Base-by-base conservation (phyloP, 768 basidiomycete species). In the Boletus vinaceobasis region DNA sequence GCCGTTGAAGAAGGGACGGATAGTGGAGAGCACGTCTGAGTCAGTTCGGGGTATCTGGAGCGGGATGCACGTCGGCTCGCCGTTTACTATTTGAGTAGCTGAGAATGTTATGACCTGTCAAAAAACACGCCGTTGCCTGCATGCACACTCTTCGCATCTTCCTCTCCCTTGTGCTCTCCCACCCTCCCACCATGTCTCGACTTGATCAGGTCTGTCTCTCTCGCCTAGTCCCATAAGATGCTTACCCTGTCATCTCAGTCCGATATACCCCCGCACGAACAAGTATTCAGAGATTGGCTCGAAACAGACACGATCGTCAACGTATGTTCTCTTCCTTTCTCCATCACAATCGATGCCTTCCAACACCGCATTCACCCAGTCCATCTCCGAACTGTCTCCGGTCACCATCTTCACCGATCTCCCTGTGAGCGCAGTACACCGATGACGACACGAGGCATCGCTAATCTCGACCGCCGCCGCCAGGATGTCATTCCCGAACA, bases 41-140 rank as follows among this genome's bases (percentile, higher is more conserved):
- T 80, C 90, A 17, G 78, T 89, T 10, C 84, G 93, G 68, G 93
- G 93, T 50, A 90, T 94, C 59, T 94, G 91, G 92, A 89, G 87
- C 67, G 90, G 92, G 19, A 72, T 94, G 58, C 93, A 95, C 62
- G 88, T 88, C 60, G 82, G 85, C 63, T 81, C 85, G 52, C 85
- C 87, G 17, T 81, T 78, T 74, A 75, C 73, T 55, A 77, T 83
- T 66, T 79, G 59, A 64, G 55, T 66, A 62, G 45, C 26, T 29
- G 27, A 38, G 13, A 49, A 49, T 49, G 58, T 56, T 36, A 40
- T 36, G 33, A 32, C 36, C 57, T 62, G 67, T 63, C 67, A 69
- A 10, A 61, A 65, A 67, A 72, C 69, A 71, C 69, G 69, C 71
- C 55, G 42, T 52, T 57, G 52, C 69, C 69, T 63, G 68, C 69